Percentiles rank a stretch among this genome's conserved stretches.
Evolutionary conservation across 192 early-diverging fungal species (phyloP).

Genomic region (Backusella macrospora): DNA sequence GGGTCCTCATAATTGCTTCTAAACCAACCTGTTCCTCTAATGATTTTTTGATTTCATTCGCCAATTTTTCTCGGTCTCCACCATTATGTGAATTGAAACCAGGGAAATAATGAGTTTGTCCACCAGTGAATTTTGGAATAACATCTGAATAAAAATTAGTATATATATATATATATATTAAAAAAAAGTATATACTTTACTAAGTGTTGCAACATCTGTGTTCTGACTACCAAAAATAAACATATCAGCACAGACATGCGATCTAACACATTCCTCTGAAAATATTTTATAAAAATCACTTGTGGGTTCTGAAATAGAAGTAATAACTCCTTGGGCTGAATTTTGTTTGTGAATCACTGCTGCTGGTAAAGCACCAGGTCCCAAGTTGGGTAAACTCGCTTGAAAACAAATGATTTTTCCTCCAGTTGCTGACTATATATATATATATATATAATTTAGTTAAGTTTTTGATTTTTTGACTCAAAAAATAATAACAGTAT

Average conservation of each 20-base stretch:
- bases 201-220: constrained; percentile 73
- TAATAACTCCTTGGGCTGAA: constrained; percentile 49
- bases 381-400: constrained; percentile 66
- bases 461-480: background rate
- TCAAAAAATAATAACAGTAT: background rate
- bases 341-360: constrained; percentile 1
- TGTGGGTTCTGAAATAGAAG: constrained; percentile 59
- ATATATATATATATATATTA: background rate
- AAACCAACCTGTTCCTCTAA: constrained; percentile 67
- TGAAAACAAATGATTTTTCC: constrained; percentile 82
- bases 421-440: constrained; percentile 53
- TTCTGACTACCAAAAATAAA: constrained; percentile 72
- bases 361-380: constrained; percentile 67
- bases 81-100: constrained; percentile 65
- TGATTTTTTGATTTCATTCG: constrained; percentile 65
- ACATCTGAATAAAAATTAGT: constrained; percentile 26
- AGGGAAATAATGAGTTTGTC: constrained; percentile 76
- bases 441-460: too few species aligned
- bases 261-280: constrained; percentile 74
- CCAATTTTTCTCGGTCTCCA: constrained; percentile 69
- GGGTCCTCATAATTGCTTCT: constrained; percentile 84
- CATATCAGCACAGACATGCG: constrained; percentile 75
- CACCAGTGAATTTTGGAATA: constrained; percentile 72
- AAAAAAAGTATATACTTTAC: constrained; percentile 25
- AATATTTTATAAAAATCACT: constrained; percentile 77